Evolutionary conservation across 257 asterid species (phyloP).

Genomic region (Przewalskia tangutica): DNA sequence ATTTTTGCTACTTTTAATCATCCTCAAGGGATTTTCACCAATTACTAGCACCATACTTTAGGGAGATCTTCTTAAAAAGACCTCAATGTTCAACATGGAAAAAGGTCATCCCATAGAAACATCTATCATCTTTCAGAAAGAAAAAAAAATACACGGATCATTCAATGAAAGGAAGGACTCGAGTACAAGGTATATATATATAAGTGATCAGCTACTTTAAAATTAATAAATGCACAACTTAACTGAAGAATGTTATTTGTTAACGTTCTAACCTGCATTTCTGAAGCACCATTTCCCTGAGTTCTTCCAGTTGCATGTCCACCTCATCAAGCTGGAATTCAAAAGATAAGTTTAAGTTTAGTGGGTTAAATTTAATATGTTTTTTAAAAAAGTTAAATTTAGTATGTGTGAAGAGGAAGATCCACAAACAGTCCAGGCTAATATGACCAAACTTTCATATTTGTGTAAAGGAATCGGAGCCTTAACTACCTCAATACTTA

Average conservation of each 20-base stretch:
- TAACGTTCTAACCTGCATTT: slow-evolving; percentile 65
- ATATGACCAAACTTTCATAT: background rate
- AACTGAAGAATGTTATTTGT: background rate
- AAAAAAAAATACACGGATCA: background rate
- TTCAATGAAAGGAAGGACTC: background rate
- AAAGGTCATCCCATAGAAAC: background rate
- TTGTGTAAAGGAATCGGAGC: background rate
- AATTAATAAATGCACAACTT: background rate
- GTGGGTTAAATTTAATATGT: background rate
- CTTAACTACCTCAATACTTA: slow-evolving; percentile 44
- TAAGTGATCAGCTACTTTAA: background rate
- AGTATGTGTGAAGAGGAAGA: background rate
- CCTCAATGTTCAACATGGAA: background rate
- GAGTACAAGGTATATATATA: background rate
- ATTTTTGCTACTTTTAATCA: background rate
- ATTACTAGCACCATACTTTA: background rate
- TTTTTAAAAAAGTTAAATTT: background rate
- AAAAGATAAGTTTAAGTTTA: slow-evolving; percentile 9
- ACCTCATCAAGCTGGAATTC: slow-evolving; percentile 53
- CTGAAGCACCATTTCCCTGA: slow-evolving; percentile 57
- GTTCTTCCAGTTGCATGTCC: slow-evolving; percentile 52
- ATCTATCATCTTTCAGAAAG: background rate
- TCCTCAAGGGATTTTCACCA: background rate
- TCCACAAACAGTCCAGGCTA: background rate
- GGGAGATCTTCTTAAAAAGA: background rate